These are phyloP conservation scores for Penicillium sp. DNA, from an alignment of 2,329 filamentous ascomycete species.

Conservation along the genomic window DNA sequence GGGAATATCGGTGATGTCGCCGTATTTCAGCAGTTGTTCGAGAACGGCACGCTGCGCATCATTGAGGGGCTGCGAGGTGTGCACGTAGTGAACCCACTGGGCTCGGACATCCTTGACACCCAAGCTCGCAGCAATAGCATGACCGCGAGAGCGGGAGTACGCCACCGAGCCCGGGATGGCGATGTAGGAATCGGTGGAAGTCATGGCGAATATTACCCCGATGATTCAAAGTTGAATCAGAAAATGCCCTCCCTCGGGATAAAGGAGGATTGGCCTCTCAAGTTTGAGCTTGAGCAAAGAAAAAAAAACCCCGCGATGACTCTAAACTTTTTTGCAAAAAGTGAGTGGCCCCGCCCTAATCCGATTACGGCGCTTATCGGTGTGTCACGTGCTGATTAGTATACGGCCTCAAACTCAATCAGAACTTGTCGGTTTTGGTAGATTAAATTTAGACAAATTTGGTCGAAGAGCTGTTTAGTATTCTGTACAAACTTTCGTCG, in stretches of 20 bases:
- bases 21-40: slow-evolving; percentile 62
- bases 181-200: slow-evolving; percentile 34
- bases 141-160: slow-evolving; percentile 47
- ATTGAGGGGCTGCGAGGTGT: slow-evolving; percentile 53
- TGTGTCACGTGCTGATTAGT: slow-evolving; percentile 21
- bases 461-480: background rate
- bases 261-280: slow-evolving; percentile 25
- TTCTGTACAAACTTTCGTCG: background rate
- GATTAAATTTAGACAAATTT: background rate
- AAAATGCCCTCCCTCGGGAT: slow-evolving; percentile 16
- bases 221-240: slow-evolving; percentile 1
- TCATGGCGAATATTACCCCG: slow-evolving; percentile 30
- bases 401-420: background rate
- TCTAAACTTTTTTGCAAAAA: slow-evolving; percentile 21
- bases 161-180: slow-evolving; percentile 44
- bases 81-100: slow-evolving; percentile 63
- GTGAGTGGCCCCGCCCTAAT: slow-evolving; percentile 25
- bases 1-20: slow-evolving; percentile 53
- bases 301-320: slow-evolving; percentile 24
- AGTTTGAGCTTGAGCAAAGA: slow-evolving; percentile 24
- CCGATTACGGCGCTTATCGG: slow-evolving; percentile 23
- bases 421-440: background rate
- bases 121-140: slow-evolving; percentile 43
- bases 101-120: slow-evolving; percentile 46
- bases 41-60: slow-evolving; percentile 52